These are phyloP conservation scores for Leishmania braziliensis DNA, from an alignment of 208 protist species.

Conservation along the genomic window DNA sequence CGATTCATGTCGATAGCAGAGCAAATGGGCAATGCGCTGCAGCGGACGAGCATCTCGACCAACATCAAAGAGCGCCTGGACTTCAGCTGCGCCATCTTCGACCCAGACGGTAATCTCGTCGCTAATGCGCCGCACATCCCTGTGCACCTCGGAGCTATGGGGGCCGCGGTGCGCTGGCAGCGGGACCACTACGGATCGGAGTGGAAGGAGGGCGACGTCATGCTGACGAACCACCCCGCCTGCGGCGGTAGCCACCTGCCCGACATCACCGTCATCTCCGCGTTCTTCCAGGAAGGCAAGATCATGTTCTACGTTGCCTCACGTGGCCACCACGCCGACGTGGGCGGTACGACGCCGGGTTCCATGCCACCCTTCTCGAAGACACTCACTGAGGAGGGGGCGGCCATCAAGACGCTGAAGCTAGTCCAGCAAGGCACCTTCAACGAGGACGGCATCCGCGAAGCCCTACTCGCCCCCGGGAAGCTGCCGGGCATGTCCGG, in stretches of 20 bases:
- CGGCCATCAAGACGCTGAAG: constrained; percentile 91
- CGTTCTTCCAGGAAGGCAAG: constrained; percentile 71
- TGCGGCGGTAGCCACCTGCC: constrained; percentile 95
- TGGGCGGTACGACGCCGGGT: constrained; percentile 95
- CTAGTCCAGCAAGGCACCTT: constrained; percentile 89
- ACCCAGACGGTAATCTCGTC: constrained; percentile 92
- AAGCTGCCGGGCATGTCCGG: constrained; percentile 68
- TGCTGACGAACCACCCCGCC: constrained; percentile 94
- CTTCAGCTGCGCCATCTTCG: constrained; percentile 90
- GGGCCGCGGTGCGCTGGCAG: constrained; percentile 89
- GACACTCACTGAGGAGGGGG: constrained; percentile 92
- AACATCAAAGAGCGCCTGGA: constrained; percentile 97
- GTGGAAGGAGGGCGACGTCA: constrained; percentile 92
- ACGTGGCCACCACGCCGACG: constrained; percentile 96
- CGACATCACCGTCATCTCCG: constrained; percentile 97
- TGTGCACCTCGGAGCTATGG: constrained; percentile 96
- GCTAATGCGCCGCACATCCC: constrained; percentile 97
- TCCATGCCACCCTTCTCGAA: constrained; percentile 96
- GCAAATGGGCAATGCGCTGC: constrained; percentile 96
- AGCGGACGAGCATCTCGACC: constrained; percentile 94
- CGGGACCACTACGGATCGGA: constrained; percentile 46
- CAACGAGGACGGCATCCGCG: constrained; percentile 87
- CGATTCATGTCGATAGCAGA: constrained; percentile 98
- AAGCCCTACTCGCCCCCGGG: constrained; percentile 75
- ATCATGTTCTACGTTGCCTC: constrained; percentile 93